Conservation (phyloP, 2,329 filamentous ascomycete species). For the Teratosphaeria zuluensis region DNA sequence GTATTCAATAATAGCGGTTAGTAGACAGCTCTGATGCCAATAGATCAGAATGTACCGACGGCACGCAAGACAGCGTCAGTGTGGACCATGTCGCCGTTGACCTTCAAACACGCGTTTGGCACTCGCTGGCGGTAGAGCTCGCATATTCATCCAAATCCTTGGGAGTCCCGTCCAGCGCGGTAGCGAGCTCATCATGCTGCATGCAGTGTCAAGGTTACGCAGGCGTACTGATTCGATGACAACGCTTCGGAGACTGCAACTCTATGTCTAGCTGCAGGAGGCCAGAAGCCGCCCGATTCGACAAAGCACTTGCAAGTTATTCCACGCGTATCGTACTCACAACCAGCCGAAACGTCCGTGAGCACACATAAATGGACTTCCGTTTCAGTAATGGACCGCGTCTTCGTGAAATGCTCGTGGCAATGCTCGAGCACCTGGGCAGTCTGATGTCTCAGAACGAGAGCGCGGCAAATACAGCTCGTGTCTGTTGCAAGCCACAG, state of each 20-base stretch:
- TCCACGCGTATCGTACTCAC: conserved; percentile 1
- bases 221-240: neutral
- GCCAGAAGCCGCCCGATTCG: conserved; percentile 2
- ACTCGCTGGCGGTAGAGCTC: conserved; percentile 3
- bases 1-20: neutral
- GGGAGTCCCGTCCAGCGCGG: conserved; percentile 1
- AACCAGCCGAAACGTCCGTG: neutral
- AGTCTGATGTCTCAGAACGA: neutral
- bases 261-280: conserved; percentile 1
- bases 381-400: neutral
- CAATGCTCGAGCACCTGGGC: neutral
- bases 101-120: conserved; percentile 1
- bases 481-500: neutral
- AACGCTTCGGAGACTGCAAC: conserved; percentile 2
- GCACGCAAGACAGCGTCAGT: neutral
- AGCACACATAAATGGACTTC: neutral
- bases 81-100: neutral
- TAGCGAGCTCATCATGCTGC: neutral
- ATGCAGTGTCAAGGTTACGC: conserved; percentile 1
- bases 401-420: neutral
- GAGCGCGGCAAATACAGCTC: neutral
- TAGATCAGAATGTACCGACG: neutral
- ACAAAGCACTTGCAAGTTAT: neutral
- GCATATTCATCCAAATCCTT: conserved; percentile 1
- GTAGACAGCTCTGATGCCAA: neutral